Base-by-base conservation (phyloP, 2,329 filamentous ascomycete species). In the Clarireedia monteithiana region DNA sequence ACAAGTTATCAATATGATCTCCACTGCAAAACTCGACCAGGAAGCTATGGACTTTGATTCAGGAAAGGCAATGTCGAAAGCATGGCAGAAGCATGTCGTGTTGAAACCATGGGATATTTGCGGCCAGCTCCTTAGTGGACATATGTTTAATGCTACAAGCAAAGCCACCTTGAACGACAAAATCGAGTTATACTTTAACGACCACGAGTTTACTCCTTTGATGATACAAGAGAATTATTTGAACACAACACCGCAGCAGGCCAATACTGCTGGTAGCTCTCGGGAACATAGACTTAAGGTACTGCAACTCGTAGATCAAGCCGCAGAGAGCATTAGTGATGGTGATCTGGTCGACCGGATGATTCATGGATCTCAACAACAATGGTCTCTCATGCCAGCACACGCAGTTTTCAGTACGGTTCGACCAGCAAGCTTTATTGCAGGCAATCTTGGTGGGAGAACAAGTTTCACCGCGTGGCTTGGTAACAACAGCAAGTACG, bases 221-320 rank as follows among this genome's bases (percentile, higher is more conserved):
- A 97, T 99, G 94, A 84, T 99, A 48, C 94, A 99, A 70, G 95
- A 99, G 71, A 99, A 99, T 68, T 99, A 99, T 65, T 78, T 99
- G 12, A 86, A 84, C 60, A 91, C 90, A 2, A 89, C 85, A 59
- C 94, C 94, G 3, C 78, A 84, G 59, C 77, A 75, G 12, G 75
- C 50, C 24, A 54, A 45, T 17, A 34, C 39, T 30, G 34, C 44
- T 15, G 48, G 74, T 20, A 86, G 84, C 68, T 77, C 76, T 40
- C 83, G 82, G 60, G 86, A 92, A 69, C 80, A 85, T 60, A 86
- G 82, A 27, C 74, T 96, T 53, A 95, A 95, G 70, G 74, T 84
- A n/a, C 78, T 99, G 6, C 90, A 97, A 70, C 76, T 97, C 6
- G 82, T 86, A 23, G 91, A 95, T 61, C 82, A 89, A 65, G 94